These are phyloP conservation scores for Fusarium equiseti DNA, from an alignment of 2,329 filamentous ascomycete genomes.

Conservation along the genomic window DNA sequence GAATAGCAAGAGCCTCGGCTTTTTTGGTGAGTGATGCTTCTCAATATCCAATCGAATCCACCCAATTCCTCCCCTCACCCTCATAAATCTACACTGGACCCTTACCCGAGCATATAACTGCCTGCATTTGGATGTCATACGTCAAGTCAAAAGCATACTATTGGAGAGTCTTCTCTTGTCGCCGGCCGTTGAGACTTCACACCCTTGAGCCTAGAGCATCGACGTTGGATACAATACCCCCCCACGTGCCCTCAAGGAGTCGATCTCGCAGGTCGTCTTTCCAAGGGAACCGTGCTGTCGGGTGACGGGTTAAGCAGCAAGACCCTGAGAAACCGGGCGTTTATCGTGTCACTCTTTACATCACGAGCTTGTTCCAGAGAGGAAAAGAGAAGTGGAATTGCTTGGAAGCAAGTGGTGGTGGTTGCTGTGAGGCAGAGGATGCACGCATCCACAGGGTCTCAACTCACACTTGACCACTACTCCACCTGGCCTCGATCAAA, in stretches of 20 bases:
- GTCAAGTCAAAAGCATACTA: constrained; percentile 7
- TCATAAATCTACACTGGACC: constrained; percentile 31
- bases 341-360: constrained; percentile 44
- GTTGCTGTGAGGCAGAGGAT: constrained; percentile 18
- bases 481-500: constrained; percentile 20
- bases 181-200: constrained; percentile 19
- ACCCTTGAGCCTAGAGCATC: constrained; percentile 22
- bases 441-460: constrained; percentile 23
- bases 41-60: constrained; percentile 27
- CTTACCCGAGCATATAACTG: constrained; percentile 13
- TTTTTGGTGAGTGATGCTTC: constrained; percentile 37
- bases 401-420: constrained; percentile 19
- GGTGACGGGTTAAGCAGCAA: constrained; percentile 39
- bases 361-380: constrained; percentile 24
- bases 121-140: constrained; percentile 20
- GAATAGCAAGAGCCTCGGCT: constrained; percentile 36
- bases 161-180: constrained; percentile 9
- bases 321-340: constrained; percentile 33
- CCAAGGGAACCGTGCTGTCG: constrained; percentile 29
- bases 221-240: constrained; percentile 28
- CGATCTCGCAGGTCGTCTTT: constrained; percentile 35
- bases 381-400: constrained; percentile 21
- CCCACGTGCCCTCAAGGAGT: constrained; percentile 46
- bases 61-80: constrained; percentile 17
- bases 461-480: constrained; percentile 31